Percentiles rank a stretch among this genome's conserved stretches.
These are phyloP conservation scores for Aristolochia fimbriata DNA, from an alignment of 164 flowering plant genomes.

Conservation along the genomic window DNA sequence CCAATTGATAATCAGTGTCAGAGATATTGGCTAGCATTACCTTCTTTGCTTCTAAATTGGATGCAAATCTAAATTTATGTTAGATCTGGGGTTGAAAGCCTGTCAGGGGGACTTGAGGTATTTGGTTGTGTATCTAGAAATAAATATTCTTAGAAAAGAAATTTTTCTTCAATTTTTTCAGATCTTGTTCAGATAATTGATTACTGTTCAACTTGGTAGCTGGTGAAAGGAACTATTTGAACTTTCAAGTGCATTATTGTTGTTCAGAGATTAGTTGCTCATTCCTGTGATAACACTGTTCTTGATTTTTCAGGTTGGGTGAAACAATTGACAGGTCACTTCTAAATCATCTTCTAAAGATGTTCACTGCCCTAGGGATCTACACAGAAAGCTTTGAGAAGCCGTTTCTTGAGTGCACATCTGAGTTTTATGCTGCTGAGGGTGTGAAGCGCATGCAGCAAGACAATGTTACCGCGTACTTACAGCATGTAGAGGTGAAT, in stretches of 20 bases:
- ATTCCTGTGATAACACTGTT: neutral
- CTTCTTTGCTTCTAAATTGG: too few species aligned
- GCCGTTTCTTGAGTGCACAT: constrained; percentile 85
- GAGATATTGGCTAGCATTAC: too few species aligned
- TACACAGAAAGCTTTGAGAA: constrained; percentile 95
- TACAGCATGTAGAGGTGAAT: constrained; percentile 94
- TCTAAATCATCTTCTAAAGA: constrained; percentile 90
- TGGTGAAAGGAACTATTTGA: too few species aligned
- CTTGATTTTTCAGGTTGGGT: constrained; percentile 54
- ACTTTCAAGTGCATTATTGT: neutral
- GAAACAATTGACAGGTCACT: constrained; percentile 91
- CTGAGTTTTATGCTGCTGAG: constrained; percentile 96
- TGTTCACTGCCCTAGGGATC: constrained; percentile 93
- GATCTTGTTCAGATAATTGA: neutral
- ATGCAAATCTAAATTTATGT: too few species aligned
- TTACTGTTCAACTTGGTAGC: too few species aligned
- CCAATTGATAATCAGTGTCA: too few species aligned
- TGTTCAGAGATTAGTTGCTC: neutral
- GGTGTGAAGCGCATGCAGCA: constrained; percentile 96
- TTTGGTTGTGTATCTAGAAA: too few species aligned
- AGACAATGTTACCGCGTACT: constrained; percentile 90
- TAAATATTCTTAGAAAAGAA: too few species aligned
- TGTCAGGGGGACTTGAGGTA: too few species aligned
- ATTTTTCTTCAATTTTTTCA: neutral
- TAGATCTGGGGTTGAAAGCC: too few species aligned